Evolutionary conservation across 2,329 filamentous ascomycete genomes (phyloP).

Genomic region (Colletotrichum kahawae): DNA sequence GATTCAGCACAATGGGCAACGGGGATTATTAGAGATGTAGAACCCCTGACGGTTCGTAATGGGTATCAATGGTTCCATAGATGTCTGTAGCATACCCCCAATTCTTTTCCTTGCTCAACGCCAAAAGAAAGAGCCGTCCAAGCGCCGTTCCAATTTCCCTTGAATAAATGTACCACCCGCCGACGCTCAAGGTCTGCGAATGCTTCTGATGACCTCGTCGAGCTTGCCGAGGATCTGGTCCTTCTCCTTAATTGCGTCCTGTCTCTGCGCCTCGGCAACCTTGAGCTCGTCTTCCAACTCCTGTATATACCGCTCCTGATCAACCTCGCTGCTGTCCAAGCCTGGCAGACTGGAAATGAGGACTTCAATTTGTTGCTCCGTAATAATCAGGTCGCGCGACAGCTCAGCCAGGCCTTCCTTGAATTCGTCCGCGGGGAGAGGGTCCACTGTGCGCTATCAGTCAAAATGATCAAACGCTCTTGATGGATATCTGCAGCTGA

Average conservation of each 20-base stretch:
- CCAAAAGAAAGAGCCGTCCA: slow-evolving; percentile 27
- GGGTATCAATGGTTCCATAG: slow-evolving; percentile 4
- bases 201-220: slow-evolving; percentile 64
- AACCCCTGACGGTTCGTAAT: neutral
- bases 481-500: neutral
- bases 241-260: slow-evolving; percentile 68
- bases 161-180: neutral
- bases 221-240: slow-evolving; percentile 65
- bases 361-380: slow-evolving; percentile 83
- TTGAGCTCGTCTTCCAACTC: slow-evolving; percentile 70
- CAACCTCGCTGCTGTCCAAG: slow-evolving; percentile 76
- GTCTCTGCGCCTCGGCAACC: slow-evolving; percentile 65
- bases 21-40: neutral
- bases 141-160: neutral
- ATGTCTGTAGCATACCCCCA: slow-evolving; percentile 1
- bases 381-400: slow-evolving; percentile 76
- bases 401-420: slow-evolving; percentile 73
- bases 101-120: neutral
- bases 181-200: slow-evolving; percentile 58
- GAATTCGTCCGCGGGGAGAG: slow-evolving; percentile 68
- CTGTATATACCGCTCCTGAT: slow-evolving; percentile 72
- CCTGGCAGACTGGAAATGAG: slow-evolving; percentile 79
- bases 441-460: slow-evolving; percentile 52
- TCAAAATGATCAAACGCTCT: slow-evolving; percentile 5
- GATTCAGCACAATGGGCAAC: neutral